Evolutionary conservation across 345 rosid species (phyloP).

Genomic region (Microcos paniculata): DNA sequence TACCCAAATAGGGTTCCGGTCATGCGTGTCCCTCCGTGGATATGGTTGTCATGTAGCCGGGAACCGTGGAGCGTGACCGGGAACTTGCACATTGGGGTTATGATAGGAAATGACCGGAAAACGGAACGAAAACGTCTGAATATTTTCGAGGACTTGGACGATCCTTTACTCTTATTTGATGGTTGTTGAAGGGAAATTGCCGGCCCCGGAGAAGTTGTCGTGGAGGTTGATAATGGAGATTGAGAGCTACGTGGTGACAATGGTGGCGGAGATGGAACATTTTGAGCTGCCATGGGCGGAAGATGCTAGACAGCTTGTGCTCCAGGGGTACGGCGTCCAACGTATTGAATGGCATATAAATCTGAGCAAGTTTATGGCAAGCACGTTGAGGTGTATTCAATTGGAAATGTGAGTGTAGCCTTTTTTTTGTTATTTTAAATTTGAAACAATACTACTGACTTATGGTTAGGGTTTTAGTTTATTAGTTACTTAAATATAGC

Average conservation of each 20-base stretch:
- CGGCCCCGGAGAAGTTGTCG: slow-evolving; percentile 21
- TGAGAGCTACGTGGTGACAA: background rate
- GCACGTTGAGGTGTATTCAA: background rate
- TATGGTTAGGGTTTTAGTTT: background rate
- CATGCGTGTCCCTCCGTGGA: slow-evolving; percentile 80
- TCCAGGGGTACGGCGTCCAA: background rate
- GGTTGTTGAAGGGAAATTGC: slow-evolving; percentile 49
- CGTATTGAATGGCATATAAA: background rate
- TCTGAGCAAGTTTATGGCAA: background rate
- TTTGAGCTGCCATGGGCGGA: slow-evolving; percentile 1
- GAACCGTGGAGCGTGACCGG: slow-evolving; percentile 45
- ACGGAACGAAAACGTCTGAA: slow-evolving; percentile 54
- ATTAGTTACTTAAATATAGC: background rate
- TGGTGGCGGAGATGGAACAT: background rate
- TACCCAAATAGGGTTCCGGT: slow-evolving; percentile 77
- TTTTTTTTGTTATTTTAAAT: background rate
- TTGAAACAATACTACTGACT: background rate
- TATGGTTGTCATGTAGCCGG: slow-evolving; percentile 48
- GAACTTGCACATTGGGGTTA: slow-evolving; percentile 53
- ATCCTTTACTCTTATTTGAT: slow-evolving; percentile 34
- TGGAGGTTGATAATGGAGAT: background rate
- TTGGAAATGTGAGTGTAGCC: background rate
- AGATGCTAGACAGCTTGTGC: background rate
- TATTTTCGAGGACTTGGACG: slow-evolving; percentile 39
- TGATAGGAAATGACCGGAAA: slow-evolving; percentile 74